phyloP scores from a whole-genome alignment of 2,329 filamentous ascomycete species.

The Thermomyces lanuginosus region DNA sequence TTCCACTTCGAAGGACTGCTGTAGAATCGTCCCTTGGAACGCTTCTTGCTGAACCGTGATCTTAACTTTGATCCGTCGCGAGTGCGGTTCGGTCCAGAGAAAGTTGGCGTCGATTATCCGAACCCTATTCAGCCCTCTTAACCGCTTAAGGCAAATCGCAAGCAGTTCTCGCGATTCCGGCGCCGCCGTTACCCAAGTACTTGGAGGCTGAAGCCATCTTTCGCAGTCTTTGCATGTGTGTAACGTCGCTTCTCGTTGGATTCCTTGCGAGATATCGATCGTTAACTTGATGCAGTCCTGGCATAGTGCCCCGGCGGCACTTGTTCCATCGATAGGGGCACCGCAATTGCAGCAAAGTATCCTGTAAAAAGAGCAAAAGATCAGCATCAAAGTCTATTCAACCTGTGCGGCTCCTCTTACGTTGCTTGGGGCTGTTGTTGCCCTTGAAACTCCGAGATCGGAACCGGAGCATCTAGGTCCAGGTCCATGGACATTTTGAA shows the following conservation, averaged over 20 bases:
- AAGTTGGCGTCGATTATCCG: constrained; percentile 92
- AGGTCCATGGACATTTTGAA: constrained; percentile 40
- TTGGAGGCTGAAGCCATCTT: constrained; percentile 75
- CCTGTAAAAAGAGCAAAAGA: constrained; percentile 30
- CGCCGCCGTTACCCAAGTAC: constrained; percentile 67
- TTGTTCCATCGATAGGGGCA: constrained; percentile 83
- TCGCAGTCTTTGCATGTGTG: constrained; percentile 93
- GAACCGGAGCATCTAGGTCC: constrained; percentile 42
- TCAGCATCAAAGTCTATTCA: constrained; percentile 10
- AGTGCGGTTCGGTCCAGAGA: constrained; percentile 97
- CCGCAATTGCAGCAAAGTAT: constrained; percentile 98
- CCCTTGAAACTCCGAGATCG: constrained; percentile 27
- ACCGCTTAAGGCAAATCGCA: constrained; percentile 75
- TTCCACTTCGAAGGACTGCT: constrained; percentile 90
- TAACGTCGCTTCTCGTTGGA: constrained; percentile 76
- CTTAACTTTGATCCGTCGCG: constrained; percentile 79
- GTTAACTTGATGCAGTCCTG: constrained; percentile 92
- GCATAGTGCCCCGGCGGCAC: constrained; percentile 71
- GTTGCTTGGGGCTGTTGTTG: constrained; percentile 35
- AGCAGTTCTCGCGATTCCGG: constrained; percentile 86
- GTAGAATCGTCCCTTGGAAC: constrained; percentile 52
- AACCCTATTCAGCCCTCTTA: constrained; percentile 73
- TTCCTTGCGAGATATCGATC: constrained; percentile 78
- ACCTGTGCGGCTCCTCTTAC: constrained; percentile 21
- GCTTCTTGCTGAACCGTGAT: constrained; percentile 73